Percentiles rank a stretch among this genome's conserved stretches.
Conservation (phyloP, 2,329 filamentous ascomycete species). For the Neocucurbitaria cava region DNA sequence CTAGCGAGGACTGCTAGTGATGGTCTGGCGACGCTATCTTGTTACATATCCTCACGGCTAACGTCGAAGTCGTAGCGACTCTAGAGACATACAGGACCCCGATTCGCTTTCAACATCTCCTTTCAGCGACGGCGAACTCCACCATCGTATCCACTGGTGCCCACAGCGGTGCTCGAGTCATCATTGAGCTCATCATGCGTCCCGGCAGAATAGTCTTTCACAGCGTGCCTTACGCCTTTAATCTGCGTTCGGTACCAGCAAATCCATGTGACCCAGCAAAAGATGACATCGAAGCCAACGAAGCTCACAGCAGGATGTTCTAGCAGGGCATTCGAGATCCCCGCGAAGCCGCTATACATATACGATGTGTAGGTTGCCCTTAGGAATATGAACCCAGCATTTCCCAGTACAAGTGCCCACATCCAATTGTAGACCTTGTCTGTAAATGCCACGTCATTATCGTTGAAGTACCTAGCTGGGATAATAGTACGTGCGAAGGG, state of each 20-base stretch:
- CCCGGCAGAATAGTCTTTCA: neutral
- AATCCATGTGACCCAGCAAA: conserved; percentile 48
- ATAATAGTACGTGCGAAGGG: conserved; percentile 34
- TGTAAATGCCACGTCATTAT: conserved; percentile 24
- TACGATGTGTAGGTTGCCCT: conserved; percentile 20
- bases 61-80: neutral
- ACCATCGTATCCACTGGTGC: conserved; percentile 12
- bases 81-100: neutral
- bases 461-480: conserved; percentile 24
- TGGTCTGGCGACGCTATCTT: neutral
- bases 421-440: conserved; percentile 33
- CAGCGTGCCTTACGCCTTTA: neutral
- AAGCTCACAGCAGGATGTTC: conserved; percentile 47
- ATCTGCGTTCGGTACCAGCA: conserved; percentile 33
- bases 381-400: conserved; percentile 17
- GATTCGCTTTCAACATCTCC: neutral
- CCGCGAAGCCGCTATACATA: conserved; percentile 23
- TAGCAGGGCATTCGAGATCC: conserved; percentile 30
- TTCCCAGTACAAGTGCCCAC: conserved; percentile 27
- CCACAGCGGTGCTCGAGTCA: conserved; percentile 7
- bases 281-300: conserved; percentile 45
- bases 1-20: neutral
- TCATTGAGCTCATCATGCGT: conserved; percentile 5
- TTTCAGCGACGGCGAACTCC: conserved; percentile 24
- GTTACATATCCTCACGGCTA: neutral